Conservation (phyloP, 257 asterid genomes). For the Petunia secreta region DNA sequence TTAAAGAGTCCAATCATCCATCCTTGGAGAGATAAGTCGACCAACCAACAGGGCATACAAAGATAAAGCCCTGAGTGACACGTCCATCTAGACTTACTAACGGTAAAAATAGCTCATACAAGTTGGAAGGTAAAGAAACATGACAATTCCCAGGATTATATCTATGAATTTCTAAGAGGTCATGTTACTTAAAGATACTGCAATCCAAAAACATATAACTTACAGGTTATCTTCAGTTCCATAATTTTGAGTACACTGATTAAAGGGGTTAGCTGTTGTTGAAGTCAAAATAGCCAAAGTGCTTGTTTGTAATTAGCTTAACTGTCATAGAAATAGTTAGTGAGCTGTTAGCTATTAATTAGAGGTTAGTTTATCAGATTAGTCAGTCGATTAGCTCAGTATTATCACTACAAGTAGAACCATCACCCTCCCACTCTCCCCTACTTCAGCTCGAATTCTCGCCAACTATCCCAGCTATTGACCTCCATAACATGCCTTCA, state of each 20-base stretch:
- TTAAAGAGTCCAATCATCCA: not conserved
- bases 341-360: not conserved
- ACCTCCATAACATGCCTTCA: not conserved
- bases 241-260: not conserved
- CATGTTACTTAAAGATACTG: not conserved
- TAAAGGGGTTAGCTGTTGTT: not conserved
- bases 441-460: not conserved
- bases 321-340: not conserved
- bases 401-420: not conserved
- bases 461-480: not conserved
- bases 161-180: not conserved
- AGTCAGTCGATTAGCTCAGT: not conserved
- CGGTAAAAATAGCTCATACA: not conserved
- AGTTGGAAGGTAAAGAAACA: not conserved
- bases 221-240: not conserved
- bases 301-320: conserved; percentile 6
- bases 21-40: not conserved
- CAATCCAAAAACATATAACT: not conserved
- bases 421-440: not conserved
- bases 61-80: conserved; percentile 8
- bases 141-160: not conserved
- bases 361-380: not conserved
- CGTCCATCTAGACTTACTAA: not conserved
- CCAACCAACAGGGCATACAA: not conserved
- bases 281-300: not conserved